Conservation (phyloP, 148 eudicot species). For the Heliamphora exappendiculata region DNA sequence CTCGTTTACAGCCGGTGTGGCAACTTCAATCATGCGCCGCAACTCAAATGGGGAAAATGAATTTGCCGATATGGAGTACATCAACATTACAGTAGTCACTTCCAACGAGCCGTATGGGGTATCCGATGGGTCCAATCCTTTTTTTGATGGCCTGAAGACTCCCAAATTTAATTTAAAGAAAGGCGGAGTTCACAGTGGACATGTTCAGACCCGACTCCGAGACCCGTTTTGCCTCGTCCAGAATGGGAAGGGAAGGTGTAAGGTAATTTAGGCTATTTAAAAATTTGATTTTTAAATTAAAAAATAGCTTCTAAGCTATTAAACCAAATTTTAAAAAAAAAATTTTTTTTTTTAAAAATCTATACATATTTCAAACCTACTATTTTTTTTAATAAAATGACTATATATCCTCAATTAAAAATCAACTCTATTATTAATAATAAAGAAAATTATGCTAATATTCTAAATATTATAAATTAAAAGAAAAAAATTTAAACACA, state of each 20-base stretch:
- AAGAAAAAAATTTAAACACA: too few relatives aligned
- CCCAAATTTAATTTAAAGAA: conserved; percentile 48
- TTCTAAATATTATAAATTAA: too few relatives aligned
- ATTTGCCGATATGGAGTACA: conserved; percentile 69
- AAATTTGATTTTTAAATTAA: too few relatives aligned
- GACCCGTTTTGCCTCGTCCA: conserved; percentile 64
- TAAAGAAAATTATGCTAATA: too few relatives aligned
- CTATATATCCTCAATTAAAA: too few relatives aligned
- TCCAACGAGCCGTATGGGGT: conserved; percentile 73
- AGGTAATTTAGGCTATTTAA: conserved; percentile 43
- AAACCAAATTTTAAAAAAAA: too few relatives aligned
- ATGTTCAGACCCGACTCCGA: conserved; percentile 64
- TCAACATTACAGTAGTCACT: conserved; percentile 74
- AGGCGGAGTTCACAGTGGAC: conserved; percentile 82
- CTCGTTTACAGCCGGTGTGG: conserved; percentile 65
- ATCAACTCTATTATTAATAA: too few relatives aligned
- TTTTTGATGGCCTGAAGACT: conserved; percentile 44
- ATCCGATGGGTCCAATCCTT: conserved; percentile 75
- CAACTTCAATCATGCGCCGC: conserved; percentile 64
- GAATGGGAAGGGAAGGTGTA: conserved; percentile 62
- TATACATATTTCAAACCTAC: too few relatives aligned
- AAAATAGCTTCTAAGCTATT: too few relatives aligned
- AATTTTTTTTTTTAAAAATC: too few relatives aligned
- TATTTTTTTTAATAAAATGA: too few relatives aligned
- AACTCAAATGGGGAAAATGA: conserved; percentile 51